These are phyloP conservation scores for Fraxinus xanthoxyloides DNA, from an alignment of 305 asterid species.

Conservation along the genomic window DNA sequence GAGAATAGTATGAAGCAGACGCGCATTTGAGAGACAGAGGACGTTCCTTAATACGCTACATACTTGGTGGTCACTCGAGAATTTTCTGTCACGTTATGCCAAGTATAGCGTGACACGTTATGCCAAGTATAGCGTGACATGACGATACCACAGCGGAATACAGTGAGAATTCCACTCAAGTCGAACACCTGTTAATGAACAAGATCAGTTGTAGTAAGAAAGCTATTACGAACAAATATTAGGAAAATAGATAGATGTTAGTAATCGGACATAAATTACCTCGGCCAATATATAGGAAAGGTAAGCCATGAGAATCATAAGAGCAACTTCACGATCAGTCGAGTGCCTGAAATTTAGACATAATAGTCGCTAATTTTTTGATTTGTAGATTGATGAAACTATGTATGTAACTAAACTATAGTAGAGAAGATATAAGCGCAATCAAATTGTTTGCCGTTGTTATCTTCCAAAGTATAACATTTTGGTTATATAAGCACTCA, in stretches of 20 bases:
- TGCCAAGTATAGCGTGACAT: too few relatives aligned
- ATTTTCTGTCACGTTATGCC: conserved; percentile 44
- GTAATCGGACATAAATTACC: too few relatives aligned
- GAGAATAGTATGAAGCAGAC: not conserved
- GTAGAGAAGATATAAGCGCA: not conserved
- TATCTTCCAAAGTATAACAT: conserved; percentile 60
- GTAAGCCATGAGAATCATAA: conserved; percentile 79
- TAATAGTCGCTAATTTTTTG: not conserved
- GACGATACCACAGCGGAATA: too few relatives aligned
- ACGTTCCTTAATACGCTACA: conserved; percentile 9
- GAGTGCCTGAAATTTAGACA: conserved; percentile 58
- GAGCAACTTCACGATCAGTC: conserved; percentile 72
- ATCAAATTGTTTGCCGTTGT: conserved; percentile 9
- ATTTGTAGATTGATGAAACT: not conserved
- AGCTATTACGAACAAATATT: too few relatives aligned
- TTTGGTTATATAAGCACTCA: conserved; percentile 61
- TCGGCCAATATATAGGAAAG: too few relatives aligned
- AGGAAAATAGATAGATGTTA: too few relatives aligned
- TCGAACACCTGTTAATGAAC: too few relatives aligned
- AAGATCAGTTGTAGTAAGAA: conserved; percentile 30
- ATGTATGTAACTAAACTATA: not conserved
- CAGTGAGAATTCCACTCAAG: too few relatives aligned
- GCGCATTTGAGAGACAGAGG: not conserved
- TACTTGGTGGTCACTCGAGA: conserved; percentile 78
- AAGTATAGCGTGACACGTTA: too few relatives aligned